Conservation (phyloP, 805 yeast species). For the Yarrowia porcina region DNA sequence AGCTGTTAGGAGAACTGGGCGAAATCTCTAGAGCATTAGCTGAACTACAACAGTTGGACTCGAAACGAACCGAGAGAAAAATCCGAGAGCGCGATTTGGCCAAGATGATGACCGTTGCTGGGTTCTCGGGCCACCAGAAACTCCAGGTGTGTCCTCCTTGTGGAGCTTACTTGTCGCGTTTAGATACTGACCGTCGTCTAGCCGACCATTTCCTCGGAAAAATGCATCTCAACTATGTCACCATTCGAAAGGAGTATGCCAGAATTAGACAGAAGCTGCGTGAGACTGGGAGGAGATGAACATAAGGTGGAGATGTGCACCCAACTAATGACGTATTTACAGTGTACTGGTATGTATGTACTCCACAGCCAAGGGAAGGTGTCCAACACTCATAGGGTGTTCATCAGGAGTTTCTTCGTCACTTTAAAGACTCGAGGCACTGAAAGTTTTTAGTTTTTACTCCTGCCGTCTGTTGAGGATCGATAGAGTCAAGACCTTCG, state of each 20-base stretch:
- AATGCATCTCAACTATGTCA: conserved; percentile 77
- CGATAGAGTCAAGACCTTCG: too few relatives aligned
- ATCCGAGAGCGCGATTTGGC: conserved; percentile 55
- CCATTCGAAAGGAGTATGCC: conserved; percentile 49
- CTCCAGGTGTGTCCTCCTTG: conserved; percentile 86
- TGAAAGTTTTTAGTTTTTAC: too few relatives aligned
- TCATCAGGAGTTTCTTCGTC: too few relatives aligned
- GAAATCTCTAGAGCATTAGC: conserved; percentile 51
- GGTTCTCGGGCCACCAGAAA: conserved; percentile 85
- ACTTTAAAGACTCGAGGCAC: too few relatives aligned
- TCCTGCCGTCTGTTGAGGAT: too few relatives aligned
- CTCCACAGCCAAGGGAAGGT: too few relatives aligned
- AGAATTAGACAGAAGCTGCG: conserved; percentile 28
- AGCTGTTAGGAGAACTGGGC: conserved; percentile 48
- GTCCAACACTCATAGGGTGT: too few relatives aligned
- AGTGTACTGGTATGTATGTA: too few relatives aligned
- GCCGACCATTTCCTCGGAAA: conserved; percentile 91
- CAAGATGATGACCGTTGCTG: conserved; percentile 54
- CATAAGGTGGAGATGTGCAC: too few relatives aligned
- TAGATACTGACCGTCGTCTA: conserved; percentile 82
- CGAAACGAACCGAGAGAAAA: conserved; percentile 48
- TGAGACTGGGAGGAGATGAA: not conserved
- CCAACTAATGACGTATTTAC: too few relatives aligned
- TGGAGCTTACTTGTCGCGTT: conserved; percentile 80
- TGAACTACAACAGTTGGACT: conserved; percentile 43